Percentiles rank a stretch among this genome's conserved stretches.
phyloP scores from a whole-genome alignment of 148 eudicot species.

The Fallopia convolvulus region DNA sequence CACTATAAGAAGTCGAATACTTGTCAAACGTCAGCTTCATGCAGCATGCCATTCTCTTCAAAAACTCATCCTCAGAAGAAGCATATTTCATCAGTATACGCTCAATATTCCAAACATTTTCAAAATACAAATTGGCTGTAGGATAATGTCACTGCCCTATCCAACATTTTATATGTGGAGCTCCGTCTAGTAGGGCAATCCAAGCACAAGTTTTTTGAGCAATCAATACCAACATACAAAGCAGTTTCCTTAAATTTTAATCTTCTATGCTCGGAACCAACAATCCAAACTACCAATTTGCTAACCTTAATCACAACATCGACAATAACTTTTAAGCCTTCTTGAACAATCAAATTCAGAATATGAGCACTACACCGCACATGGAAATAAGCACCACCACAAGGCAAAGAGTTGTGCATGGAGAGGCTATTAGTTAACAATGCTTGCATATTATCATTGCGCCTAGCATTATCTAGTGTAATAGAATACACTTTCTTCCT shows the following conservation, averaged over 20 bases:
- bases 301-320: background rate
- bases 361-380: background rate
- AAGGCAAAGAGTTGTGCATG: background rate
- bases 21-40: background rate
- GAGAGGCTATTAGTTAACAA: background rate
- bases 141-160: background rate
- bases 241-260: background rate
- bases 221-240: background rate
- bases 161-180: background rate
- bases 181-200: background rate
- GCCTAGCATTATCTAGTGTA: conserved; percentile 7
- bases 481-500: background rate
- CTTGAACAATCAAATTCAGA: background rate
- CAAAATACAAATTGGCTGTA: background rate
- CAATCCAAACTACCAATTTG: background rate
- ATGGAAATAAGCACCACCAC: background rate
- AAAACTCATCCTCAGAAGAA: background rate
- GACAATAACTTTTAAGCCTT: background rate
- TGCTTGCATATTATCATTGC: conserved; percentile 11
- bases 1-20: no score
- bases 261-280: background rate
- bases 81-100: background rate
- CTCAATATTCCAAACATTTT: background rate
- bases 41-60: background rate
- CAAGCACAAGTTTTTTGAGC: background rate